Conservation (phyloP, 208 protist genomes). For the Leishmania braziliensis region DNA sequence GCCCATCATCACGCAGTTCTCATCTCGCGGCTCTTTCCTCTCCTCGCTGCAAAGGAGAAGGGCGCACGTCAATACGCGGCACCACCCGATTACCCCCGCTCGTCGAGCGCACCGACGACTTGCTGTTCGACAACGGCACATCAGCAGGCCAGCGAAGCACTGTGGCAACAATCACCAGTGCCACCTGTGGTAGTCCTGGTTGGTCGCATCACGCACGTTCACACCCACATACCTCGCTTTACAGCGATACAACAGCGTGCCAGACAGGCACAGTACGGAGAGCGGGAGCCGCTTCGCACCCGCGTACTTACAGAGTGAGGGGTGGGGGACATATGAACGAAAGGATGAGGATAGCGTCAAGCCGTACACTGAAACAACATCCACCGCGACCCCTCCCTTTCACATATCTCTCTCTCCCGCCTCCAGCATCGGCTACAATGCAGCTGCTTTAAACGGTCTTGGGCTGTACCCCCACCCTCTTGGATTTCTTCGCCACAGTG, state of each 20-base stretch:
- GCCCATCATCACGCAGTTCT: background rate
- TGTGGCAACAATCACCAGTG: background rate
- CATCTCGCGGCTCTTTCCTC: background rate
- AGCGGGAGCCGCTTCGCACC: background rate
- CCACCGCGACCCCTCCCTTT: background rate
- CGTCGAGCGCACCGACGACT: background rate
- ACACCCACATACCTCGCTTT: background rate
- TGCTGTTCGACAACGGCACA: background rate
- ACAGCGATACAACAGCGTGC: background rate
- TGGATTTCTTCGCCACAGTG: constrained; percentile 16
- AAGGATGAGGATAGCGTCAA: background rate
- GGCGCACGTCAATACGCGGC: background rate
- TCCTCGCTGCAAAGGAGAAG: background rate
- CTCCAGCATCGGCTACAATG: background rate
- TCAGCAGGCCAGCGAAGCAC: background rate
- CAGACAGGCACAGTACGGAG: background rate
- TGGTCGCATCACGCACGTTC: background rate
- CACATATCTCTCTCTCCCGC: background rate
- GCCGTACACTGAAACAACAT: background rate
- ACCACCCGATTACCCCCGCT: background rate
- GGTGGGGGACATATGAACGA: background rate
- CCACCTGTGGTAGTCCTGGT: background rate
- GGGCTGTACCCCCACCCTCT: constrained; percentile 11
- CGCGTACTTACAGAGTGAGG: background rate
- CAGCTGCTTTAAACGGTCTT: background rate